Conservation (phyloP, 2,329 filamentous ascomycete species). For the Proliferodiscus dingleyae region DNA sequence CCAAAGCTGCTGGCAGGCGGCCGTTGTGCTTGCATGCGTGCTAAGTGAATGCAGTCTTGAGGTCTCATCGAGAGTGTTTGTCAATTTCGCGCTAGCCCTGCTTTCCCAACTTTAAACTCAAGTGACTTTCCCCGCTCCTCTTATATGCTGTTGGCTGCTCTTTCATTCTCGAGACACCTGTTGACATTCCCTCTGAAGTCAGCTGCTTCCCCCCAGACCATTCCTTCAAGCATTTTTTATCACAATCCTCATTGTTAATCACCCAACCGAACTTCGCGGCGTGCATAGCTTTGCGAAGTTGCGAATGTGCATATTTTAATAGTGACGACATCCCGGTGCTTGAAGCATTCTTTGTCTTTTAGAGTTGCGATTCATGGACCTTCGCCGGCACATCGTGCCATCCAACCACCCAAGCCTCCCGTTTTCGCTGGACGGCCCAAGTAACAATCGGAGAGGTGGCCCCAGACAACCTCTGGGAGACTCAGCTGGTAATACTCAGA, state of each 20-base stretch:
- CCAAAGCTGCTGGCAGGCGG: constrained; percentile 13
- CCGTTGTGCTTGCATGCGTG: no score
- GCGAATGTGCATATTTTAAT: constrained; percentile 13
- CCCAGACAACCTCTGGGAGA: constrained; percentile 26
- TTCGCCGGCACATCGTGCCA: constrained; percentile 22
- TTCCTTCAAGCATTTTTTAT: constrained; percentile 32
- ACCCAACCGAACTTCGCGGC: constrained; percentile 21
- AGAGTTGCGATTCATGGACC: constrained; percentile 25
- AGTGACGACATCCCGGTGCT: constrained; percentile 15
- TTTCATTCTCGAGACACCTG: constrained; percentile 29
- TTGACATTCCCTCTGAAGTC: constrained; percentile 27
- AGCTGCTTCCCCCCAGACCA: constrained; percentile 21
- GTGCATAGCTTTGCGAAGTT: constrained; percentile 12
- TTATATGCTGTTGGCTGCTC: constrained; percentile 28
- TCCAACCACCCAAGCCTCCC: constrained; percentile 18
- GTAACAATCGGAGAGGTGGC: no score
- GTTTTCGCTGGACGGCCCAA: no score
- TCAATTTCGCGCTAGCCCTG: no score
- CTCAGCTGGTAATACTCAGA: constrained; percentile 29
- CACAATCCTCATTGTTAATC: constrained; percentile 28
- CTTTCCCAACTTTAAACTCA: constrained; percentile 1
- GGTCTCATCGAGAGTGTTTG: no score
- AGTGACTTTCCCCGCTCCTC: constrained; percentile 12
- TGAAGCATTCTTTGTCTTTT: constrained; percentile 28
- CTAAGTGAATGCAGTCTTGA: no score